These are phyloP conservation scores for Mortierella antarctica DNA, from an alignment of 192 early-diverging fungal species.

Conservation along the genomic window DNA sequence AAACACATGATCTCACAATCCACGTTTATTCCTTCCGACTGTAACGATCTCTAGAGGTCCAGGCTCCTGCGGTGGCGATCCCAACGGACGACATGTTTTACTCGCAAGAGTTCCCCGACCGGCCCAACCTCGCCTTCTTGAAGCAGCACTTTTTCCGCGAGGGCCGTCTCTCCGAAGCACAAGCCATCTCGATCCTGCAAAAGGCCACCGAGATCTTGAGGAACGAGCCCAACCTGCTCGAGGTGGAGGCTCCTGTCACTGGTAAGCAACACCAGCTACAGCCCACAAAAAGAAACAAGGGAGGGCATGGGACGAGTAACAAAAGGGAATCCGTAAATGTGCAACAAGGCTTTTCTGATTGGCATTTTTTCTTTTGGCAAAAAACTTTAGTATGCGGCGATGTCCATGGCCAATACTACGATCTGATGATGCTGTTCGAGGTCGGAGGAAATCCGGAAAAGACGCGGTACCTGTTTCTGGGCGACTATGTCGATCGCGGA, in stretches of 20 bases:
- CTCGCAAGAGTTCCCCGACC: constrained; percentile 59
- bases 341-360: not conserved
- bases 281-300: not conserved
- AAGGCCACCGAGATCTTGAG: constrained; percentile 83
- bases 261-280: constrained; percentile 55
- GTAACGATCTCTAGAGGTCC: constrained; percentile 40
- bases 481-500: constrained; percentile 96
- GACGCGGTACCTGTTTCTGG: constrained; percentile 92
- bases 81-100: constrained; percentile 63
- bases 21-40: not conserved
- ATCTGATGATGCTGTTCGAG: constrained; percentile 96
- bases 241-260: constrained; percentile 91
- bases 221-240: constrained; percentile 84
- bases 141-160: constrained; percentile 92
- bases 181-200: constrained; percentile 87
- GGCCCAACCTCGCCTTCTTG: constrained; percentile 83
- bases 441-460: constrained; percentile 90
- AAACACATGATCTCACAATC: not conserved
- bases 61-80: constrained; percentile 58
- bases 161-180: constrained; percentile 88
- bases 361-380: not conserved
- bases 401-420: constrained; percentile 97
- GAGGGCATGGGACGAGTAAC: not conserved
- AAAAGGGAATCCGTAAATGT: not conserved
- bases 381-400: constrained; percentile 86